A percentile compares a stretch with the other conserved stretches of the same genome.
Conservation (phyloP, 306 rosid species). For the Fragaria nilgerrensis region DNA sequence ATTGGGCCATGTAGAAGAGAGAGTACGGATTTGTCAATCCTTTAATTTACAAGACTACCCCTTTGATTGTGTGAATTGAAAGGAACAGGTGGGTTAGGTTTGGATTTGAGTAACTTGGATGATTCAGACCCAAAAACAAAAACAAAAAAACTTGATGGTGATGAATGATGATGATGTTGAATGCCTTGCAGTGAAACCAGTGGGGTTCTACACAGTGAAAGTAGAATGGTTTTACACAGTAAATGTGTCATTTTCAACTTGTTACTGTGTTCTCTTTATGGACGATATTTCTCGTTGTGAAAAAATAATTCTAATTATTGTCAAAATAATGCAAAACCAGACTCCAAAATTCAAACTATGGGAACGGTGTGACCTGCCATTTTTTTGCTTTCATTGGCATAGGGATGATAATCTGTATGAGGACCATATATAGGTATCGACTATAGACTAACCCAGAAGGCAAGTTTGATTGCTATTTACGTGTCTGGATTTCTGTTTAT, state of each 20-base stretch:
- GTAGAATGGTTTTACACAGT: background rate
- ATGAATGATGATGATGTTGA: background rate
- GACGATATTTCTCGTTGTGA: background rate
- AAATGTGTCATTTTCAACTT: background rate
- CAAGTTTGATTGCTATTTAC: slow-evolving; percentile 6
- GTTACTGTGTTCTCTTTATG: background rate
- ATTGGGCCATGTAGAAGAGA: slow-evolving; percentile 11
- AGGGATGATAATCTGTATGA: background rate
- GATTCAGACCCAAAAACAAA: too few relatives aligned
- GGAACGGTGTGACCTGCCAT: background rate
- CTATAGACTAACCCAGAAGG: background rate
- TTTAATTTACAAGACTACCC: slow-evolving; percentile 4
- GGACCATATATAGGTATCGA: background rate
- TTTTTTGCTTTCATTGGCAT: background rate
- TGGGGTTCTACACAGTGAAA: background rate
- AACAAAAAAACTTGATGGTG: background rate
- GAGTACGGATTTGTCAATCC: slow-evolving; percentile 7
- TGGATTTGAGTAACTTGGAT: background rate
- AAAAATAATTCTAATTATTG: background rate
- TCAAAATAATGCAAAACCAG: background rate
- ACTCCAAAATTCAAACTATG: background rate
- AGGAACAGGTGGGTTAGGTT: slow-evolving; percentile 28
- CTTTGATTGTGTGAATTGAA: slow-evolving; percentile 2
- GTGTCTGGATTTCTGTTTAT: background rate
- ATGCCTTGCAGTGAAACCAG: background rate